Conservation (phyloP, 768 basidiomycete genomes). For the Xerocomus brunneocitrinus region DNA sequence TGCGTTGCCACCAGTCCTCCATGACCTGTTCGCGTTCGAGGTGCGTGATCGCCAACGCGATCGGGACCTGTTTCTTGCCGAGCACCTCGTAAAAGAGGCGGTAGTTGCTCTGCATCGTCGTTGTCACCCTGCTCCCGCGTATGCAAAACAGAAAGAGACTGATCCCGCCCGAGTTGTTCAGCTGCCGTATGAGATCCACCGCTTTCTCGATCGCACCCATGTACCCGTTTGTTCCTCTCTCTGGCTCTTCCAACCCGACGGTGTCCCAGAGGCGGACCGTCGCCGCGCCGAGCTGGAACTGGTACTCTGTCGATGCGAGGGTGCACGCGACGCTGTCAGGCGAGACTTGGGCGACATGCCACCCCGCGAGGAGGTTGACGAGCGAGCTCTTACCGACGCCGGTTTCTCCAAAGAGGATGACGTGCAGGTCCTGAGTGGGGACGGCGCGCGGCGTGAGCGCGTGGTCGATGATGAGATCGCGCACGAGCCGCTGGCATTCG, state of each 20-base stretch:
- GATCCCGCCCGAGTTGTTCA: conserved; percentile 27
- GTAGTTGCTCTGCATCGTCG: conserved; percentile 29
- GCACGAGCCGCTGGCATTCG: conserved; percentile 21
- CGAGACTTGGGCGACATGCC: conserved; percentile 22
- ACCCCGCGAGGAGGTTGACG: conserved; percentile 37
- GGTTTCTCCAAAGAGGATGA: conserved; percentile 40
- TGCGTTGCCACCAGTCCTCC: conserved; percentile 32
- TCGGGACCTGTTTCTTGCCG: conserved; percentile 35
- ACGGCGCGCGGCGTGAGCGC: conserved; percentile 18
- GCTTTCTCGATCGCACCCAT: conserved; percentile 27
- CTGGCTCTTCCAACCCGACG: conserved; percentile 28
- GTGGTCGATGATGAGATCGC: conserved; percentile 21
- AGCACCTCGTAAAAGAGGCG: conserved; percentile 37
- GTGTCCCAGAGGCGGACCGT: conserved; percentile 31
- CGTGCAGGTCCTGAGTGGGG: conserved; percentile 21
- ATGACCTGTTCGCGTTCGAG: conserved; percentile 31
- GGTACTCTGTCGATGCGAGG: conserved; percentile 24
- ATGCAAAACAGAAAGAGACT: conserved; percentile 32
- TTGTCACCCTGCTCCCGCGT: conserved; percentile 28
- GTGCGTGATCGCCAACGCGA: conserved; percentile 36
- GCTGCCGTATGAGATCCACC: conserved; percentile 26
- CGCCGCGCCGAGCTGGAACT: conserved; percentile 21
- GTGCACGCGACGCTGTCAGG: conserved; percentile 30
- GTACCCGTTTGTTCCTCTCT: conserved; percentile 14
- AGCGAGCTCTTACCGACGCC: conserved; percentile 34